Base-by-base conservation (phyloP, 2,329 filamentous ascomycete genomes). In the Parascedosporium putredinis region DNA sequence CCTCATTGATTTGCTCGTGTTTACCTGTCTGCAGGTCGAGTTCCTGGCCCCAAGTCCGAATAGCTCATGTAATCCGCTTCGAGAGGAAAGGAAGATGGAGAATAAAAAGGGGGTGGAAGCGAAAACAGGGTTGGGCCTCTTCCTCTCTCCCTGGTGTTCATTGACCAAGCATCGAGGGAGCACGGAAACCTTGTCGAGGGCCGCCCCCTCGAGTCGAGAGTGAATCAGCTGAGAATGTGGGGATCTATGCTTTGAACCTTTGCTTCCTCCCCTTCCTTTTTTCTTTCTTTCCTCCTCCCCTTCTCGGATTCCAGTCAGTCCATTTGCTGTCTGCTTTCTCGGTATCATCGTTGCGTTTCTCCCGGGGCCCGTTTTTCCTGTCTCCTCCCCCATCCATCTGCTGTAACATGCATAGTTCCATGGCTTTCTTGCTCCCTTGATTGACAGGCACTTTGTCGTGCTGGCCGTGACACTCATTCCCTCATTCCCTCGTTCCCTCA, bases 181-280 rank as follows among this genome's bases (percentile, higher is more conserved):
- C 34, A 29, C 46, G 12, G 34, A 38, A 38, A 27, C 36, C 45
- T 34, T 47, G 45, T 23, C 27, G n/a, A n/a, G n/a, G n/a, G n/a
- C n/a, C n/a, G n/a, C n/a, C n/a, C n/a, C n/a, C n/a, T n/a, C 22
- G 14, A 46, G 18, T 46, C 33, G 24, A 20, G 22, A 27, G 22
- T 12, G 22, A 33, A 27, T 48, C 46, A 40, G 46, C 46, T 40
- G 33, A 48, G 46, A 48, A 23, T 48, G 33, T 48, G 46, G 34
- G 38, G 38, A 42, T 48, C 34, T 33, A 38, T 38, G 16, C 43
- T n/a, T 29, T 20, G 9, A 23, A 18, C 2, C 24, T 27, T 12
- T 45, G 22, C 22, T 14, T 31, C 16, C 36, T n/a, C n/a, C n/a
- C n/a, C n/a, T 33, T 42, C 16, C 10, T 20, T 20, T 24, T 7